phyloP scores from a whole-genome alignment of 2,329 filamentous ascomycete species.

The Sporothrix brunneoviolacea region DNA sequence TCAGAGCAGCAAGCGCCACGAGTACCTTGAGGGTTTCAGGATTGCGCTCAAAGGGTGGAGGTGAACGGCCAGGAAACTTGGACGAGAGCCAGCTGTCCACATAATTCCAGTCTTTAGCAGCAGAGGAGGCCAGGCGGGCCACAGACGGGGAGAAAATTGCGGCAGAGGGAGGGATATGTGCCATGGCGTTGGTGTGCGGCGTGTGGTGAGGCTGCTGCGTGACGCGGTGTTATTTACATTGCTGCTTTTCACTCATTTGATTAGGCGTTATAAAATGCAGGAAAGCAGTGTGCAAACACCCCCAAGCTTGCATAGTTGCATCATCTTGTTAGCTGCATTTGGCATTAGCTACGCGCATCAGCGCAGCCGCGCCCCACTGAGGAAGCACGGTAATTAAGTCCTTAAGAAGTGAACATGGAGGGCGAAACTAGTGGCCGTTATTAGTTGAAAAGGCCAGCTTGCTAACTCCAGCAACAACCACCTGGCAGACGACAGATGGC shows the following conservation, averaged over 20 bases:
- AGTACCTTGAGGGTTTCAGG: conserved; percentile 72
- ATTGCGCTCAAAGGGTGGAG: conserved; percentile 75
- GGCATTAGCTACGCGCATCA: too few relatives aligned
- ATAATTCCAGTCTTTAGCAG: conserved; percentile 86
- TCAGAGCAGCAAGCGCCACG: conserved; percentile 65
- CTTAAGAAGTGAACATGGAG: too few relatives aligned
- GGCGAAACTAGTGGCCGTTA: too few relatives aligned
- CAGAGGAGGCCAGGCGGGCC: conserved; percentile 68
- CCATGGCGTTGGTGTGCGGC: conserved; percentile 24
- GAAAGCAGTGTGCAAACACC: too few relatives aligned
- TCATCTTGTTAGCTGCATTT: too few relatives aligned
- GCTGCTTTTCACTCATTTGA: too few relatives aligned
- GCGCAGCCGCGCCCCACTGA: too few relatives aligned
- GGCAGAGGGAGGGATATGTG: conserved; percentile 33
- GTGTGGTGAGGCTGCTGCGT: too few relatives aligned
- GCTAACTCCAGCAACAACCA: not conserved
- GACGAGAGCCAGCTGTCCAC: conserved; percentile 75
- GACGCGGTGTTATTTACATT: too few relatives aligned
- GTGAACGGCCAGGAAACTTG: conserved; percentile 56
- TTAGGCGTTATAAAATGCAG: too few relatives aligned
- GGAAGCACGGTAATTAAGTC: too few relatives aligned
- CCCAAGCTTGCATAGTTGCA: too few relatives aligned
- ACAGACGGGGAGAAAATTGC: conserved; percentile 63
- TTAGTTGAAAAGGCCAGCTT: conserved; percentile 11
- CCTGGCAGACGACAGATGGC: not conserved